Percentiles rank a stretch among this genome's conserved stretches.
These are phyloP conservation scores for Parastagonospora nodorum DNA, from an alignment of 2,329 filamentous ascomycete species.

Conservation along the genomic window DNA sequence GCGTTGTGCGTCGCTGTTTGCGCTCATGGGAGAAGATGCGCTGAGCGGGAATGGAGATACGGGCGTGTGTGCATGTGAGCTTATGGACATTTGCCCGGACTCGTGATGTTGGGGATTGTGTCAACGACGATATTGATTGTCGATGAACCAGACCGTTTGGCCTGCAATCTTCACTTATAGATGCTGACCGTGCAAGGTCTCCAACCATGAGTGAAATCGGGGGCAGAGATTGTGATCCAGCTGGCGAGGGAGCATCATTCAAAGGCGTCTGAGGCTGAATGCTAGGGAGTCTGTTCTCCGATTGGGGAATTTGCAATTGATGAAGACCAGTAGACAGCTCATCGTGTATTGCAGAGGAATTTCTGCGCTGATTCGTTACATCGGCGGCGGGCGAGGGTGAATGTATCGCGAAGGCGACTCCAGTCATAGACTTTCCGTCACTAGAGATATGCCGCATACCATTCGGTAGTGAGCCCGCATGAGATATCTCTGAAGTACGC, in stretches of 20 bases:
- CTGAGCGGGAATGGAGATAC: conserved; percentile 38
- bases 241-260: conserved; percentile 38
- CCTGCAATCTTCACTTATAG: conserved; percentile 34
- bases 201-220: conserved; percentile 38
- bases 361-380: conserved; percentile 18
- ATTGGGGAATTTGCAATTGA: conserved; percentile 39
- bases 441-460: conserved; percentile 7
- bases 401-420: conserved; percentile 9
- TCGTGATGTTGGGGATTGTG: conserved; percentile 42
- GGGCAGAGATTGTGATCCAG: conserved; percentile 35
- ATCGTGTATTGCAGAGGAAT: conserved; percentile 26
- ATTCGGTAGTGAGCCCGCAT: conserved; percentile 6
- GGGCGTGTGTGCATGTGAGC: conserved; percentile 39
- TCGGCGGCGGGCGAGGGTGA: conserved; percentile 14
- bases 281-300: conserved; percentile 41
- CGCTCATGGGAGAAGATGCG: conserved; percentile 40
- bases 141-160: conserved; percentile 38
- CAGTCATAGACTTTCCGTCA: conserved; percentile 6
- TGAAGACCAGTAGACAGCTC: conserved; percentile 32
- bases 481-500: conserved; percentile 16
- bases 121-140: conserved; percentile 43
- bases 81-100: conserved; percentile 40
- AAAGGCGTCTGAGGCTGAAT: conserved; percentile 42
- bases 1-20: conserved; percentile 31
- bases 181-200: conserved; percentile 42